Evolutionary conservation across 2,329 filamentous ascomycete genomes (phyloP), one percentile per base, ranked within the genome.

Genomic region (Penicillium sp.): DNA sequence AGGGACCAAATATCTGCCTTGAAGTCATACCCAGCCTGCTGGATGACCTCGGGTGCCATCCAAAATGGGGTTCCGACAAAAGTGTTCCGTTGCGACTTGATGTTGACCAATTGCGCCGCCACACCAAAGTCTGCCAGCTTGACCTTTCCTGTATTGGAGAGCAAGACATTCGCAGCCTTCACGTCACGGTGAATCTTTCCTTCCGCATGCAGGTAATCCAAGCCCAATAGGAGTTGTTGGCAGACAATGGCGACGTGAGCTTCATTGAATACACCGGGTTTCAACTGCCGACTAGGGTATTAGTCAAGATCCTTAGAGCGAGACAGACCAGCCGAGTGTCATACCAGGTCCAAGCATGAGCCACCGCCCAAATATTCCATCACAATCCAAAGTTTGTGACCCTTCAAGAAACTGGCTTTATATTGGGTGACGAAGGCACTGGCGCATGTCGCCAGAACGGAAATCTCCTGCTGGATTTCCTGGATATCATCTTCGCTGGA

Each of bases 311-410:
- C 9, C 39, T 12, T 1, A 26, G 27, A 11, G 39, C 36, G 33
- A 5, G 35, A 37, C 28, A 47, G 42, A 18, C 4, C 43, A 42
- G 34, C 26, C 34, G 29, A 53, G 29, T 32, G 11, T 32, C 76
- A 61, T 80, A 95, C 88, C 76, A 98, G 70, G 68, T 98, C 93
- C 56, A 96, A 78, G 67, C 93, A 96, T 13, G 93, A 97, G 36
- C 93, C 93, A 54, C 93, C 93, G 5, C 93, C 93, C 9, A 98
- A 76, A 65, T 86, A 98, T 70, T 98, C 93, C 93, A 98, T 98
- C 49, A 97, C 89, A 65, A 98, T 98, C 93, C 93, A 98, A 76
- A 98, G 75, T 73, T 97, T 98, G 67, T 90, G 87, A 26, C 93
- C 93, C 59, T 88, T 83, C n/a, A 97, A 80, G 68, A 97, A 98